phyloP scores from a whole-genome alignment of 169 alveolate species.

The Eimeria sp. region DNA sequence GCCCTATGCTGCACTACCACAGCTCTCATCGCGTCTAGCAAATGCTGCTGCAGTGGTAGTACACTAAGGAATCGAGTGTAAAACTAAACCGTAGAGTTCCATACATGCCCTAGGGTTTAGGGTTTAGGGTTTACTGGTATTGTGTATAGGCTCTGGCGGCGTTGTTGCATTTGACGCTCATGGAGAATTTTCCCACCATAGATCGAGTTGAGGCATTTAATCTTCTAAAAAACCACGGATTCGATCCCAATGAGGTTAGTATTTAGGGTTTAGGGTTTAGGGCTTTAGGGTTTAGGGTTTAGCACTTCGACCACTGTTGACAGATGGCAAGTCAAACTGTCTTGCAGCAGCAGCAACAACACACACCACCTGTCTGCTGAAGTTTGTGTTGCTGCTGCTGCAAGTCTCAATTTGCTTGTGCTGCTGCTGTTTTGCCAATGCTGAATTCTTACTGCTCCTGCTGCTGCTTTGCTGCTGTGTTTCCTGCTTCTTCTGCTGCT shows the following conservation, averaged over 20 bases:
- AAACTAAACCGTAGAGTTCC: not conserved
- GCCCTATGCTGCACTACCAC: not conserved
- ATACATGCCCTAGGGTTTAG: conserved; percentile 8
- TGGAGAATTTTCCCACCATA: conserved; percentile 42
- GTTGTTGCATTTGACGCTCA: conserved; percentile 42
- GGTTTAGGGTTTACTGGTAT: conserved; percentile 14
- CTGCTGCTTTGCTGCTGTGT: not conserved
- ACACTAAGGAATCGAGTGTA: not conserved
- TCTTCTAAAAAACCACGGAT: not conserved
- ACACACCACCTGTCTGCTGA: not conserved
- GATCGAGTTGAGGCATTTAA: conserved; percentile 23
- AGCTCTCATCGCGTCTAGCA: not conserved
- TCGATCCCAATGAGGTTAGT: conserved; percentile 61
- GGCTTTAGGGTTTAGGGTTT: conserved; percentile 20
- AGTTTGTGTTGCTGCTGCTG: not conserved
- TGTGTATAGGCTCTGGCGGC: conserved; percentile 55
- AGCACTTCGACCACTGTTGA: not conserved
- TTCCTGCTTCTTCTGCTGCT: not conserved
- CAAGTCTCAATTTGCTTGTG: not conserved
- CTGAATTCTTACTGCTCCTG: not conserved
- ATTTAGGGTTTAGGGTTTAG: conserved; percentile 26
- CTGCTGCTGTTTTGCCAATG: not conserved
- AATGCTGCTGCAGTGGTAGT: not conserved
- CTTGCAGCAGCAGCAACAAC: no score
- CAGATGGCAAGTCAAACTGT: no score